Conservation (phyloP, 2,329 filamentous ascomycete species). For the Metarhizium rileyi region DNA sequence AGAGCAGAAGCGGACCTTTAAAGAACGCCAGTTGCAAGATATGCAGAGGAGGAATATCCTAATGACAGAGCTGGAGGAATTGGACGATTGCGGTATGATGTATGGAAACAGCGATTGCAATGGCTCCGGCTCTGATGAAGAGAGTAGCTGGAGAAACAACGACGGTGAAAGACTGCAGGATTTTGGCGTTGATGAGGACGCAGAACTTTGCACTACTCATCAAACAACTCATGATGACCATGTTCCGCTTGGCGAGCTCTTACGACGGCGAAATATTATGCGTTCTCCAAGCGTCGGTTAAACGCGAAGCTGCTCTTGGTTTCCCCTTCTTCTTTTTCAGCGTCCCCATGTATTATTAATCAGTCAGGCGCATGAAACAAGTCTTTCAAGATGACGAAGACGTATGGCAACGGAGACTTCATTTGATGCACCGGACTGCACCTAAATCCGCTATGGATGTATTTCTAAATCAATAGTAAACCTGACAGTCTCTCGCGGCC, state of each 20-base stretch:
- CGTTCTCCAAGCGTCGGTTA: neutral
- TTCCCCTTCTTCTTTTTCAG: neutral
- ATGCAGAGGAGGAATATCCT: constrained; percentile 29
- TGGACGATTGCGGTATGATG: constrained; percentile 43
- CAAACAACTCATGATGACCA: constrained; percentile 39
- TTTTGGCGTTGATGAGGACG: constrained; percentile 71
- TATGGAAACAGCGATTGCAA: constrained; percentile 27
- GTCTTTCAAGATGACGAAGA: neutral
- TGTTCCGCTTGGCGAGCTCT: constrained; percentile 58
- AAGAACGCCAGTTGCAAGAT: constrained; percentile 38
- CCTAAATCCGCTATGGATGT: neutral
- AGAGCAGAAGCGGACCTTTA: constrained; percentile 40
- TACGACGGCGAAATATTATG: constrained; percentile 42
- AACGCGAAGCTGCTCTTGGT: neutral
- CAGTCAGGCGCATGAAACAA: neutral
- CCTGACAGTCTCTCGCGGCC: neutral
- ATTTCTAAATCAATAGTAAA: neutral
- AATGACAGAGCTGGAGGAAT: constrained; percentile 41
- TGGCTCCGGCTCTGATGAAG: constrained; percentile 49
- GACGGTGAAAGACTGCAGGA: constrained; percentile 67
- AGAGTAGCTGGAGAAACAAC: constrained; percentile 59
- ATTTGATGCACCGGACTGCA: neutral
- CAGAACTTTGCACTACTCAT: constrained; percentile 31
- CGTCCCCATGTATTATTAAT: neutral
- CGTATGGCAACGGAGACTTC: neutral